phyloP scores from a whole-genome alignment of 176 grass and related monocot species.

The Hsuehochloa calcarea region DNA sequence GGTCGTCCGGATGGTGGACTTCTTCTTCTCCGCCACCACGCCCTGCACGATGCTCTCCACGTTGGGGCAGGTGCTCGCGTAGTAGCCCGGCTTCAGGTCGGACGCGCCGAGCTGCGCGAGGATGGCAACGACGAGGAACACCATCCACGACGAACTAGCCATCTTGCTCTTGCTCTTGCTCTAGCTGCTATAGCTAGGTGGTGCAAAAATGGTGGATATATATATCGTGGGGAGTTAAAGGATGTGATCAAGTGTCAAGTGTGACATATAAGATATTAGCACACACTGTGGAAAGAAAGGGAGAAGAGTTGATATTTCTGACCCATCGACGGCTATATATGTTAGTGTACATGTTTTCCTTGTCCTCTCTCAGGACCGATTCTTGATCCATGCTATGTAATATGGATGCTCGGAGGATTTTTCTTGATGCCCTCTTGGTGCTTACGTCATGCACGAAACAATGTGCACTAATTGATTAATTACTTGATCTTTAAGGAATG shows the following conservation, averaged over 20 bases:
- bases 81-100: conserved; percentile 53
- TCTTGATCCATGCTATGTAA: neutral
- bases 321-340: neutral
- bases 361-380: conserved; percentile 20
- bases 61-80: conserved; percentile 57
- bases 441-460: conserved; percentile 10
- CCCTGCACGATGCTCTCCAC: conserved; percentile 67
- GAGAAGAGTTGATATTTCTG: neutral
- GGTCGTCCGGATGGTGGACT: conserved; percentile 33
- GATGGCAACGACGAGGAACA: neutral
- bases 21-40: conserved; percentile 36
- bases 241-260: neutral
- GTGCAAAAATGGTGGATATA: neutral
- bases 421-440: neutral
- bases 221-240: neutral
- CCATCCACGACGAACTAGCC: neutral
- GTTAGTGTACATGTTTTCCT: neutral
- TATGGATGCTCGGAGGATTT: neutral
- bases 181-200: neutral
- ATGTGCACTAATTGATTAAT: neutral
- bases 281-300: neutral
- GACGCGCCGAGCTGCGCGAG: conserved; percentile 38
- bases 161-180: neutral
- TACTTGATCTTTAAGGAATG: neutral
- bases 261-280: conserved; percentile 4